phyloP scores from a whole-genome alignment of 139 green algal species.

The Chlamydomonas sp. region DNA sequence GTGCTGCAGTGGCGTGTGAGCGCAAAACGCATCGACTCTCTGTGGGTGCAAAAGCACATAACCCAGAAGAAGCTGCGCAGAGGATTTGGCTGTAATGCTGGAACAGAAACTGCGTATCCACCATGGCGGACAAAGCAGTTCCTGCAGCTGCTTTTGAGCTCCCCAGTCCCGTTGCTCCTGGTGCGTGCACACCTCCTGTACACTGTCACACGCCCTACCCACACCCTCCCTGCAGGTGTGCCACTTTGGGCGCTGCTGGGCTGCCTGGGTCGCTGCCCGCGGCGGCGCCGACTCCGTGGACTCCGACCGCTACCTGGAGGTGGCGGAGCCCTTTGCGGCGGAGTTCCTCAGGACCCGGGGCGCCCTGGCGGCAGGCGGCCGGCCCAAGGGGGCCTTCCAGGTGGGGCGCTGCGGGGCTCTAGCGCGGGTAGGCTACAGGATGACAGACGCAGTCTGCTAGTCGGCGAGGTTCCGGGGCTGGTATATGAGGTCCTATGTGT shows the following conservation, averaged over 20 bases:
- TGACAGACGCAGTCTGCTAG: not conserved
- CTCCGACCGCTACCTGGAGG: slow-evolving; percentile 48
- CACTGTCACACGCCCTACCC: not conserved
- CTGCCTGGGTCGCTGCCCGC: slow-evolving; percentile 41
- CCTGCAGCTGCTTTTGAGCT: not conserved
- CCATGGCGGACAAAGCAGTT: not conserved
- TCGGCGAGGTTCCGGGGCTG: not conserved
- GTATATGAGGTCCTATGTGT: no score
- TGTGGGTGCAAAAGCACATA: no score
- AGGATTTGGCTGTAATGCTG: no score
- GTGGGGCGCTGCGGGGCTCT: not conserved
- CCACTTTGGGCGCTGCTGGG: slow-evolving; percentile 60
- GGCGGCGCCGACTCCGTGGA: slow-evolving; percentile 22
- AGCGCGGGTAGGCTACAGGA: no score
- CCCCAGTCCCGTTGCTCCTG: not conserved
- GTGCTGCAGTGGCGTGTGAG: not conserved
- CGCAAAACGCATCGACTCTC: no score
- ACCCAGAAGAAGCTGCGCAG: no score
- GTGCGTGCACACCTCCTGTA: not conserved
- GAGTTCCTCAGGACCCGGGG: slow-evolving; percentile 49
- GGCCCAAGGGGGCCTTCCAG: slow-evolving; percentile 14
- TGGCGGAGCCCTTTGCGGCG: slow-evolving; percentile 62
- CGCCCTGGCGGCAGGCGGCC: slow-evolving; percentile 13
- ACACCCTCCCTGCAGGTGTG: slow-evolving; percentile 28
- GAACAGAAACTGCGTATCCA: no score